Evolutionary conservation across 1,284 basidiomycete species (phyloP).

Genomic region (Schizophyllum amplum): DNA sequence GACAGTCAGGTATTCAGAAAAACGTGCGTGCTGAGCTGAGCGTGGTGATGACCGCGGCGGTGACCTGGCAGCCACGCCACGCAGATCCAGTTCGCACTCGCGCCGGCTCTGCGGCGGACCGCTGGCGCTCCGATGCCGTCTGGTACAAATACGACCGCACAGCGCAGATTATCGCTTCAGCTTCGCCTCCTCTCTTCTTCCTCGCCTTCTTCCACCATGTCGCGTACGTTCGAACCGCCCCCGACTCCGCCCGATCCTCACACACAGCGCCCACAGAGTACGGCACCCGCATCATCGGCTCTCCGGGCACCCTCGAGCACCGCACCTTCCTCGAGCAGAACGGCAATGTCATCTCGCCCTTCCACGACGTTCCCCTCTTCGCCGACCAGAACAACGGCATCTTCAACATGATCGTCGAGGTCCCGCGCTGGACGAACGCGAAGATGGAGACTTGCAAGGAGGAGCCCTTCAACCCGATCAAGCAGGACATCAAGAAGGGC

Average conservation of each 20-base stretch:
- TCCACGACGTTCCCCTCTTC: constrained; percentile 96
- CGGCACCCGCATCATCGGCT: constrained; percentile 73
- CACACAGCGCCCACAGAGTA: constrained; percentile 39
- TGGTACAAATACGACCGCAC: constrained; percentile 27
- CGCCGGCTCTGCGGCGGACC: too few species aligned
- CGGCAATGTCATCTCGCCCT: constrained; percentile 80
- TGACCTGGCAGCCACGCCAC: too few species aligned
- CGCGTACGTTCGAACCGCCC: constrained; percentile 36
- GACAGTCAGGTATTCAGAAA: too few species aligned
- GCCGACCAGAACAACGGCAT: constrained; percentile 89
- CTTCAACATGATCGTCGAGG: constrained; percentile 98
- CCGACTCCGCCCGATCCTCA: constrained; percentile 10
- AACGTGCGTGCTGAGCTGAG: too few species aligned
- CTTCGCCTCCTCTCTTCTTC: constrained; percentile 43
- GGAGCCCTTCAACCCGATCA: constrained; percentile 97
- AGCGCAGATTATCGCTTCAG: constrained; percentile 48
- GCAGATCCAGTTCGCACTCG: too few species aligned
- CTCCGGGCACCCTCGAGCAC: constrained; percentile 93
- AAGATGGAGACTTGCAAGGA: constrained; percentile 99
- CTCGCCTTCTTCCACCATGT: constrained; percentile 39
- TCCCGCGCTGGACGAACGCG: constrained; percentile 99
- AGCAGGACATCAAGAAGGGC: constrained; percentile 96
- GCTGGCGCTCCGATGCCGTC: constrained; percentile 24
- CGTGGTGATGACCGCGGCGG: too few species aligned
- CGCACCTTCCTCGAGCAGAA: constrained; percentile 91